Conservation (phyloP, 495 filamentous ascomycete species). For the Cenococcum geophilum region DNA sequence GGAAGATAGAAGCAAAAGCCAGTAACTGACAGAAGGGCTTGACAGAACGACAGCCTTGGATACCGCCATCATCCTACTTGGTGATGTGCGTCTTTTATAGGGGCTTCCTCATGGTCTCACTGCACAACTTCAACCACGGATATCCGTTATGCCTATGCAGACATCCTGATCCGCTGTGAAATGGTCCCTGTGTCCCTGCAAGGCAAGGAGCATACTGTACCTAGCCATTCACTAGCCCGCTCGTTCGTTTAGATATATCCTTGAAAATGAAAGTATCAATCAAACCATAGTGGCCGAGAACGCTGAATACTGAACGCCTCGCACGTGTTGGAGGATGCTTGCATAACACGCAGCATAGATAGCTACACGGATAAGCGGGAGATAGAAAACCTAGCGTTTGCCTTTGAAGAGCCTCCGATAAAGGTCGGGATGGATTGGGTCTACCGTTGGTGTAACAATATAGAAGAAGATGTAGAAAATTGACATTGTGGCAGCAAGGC, state of each 20-base stretch:
- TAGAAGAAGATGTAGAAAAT: not conserved
- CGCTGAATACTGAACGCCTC: not conserved
- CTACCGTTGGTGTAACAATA: not conserved
- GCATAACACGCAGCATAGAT: not conserved
- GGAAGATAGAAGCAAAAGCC: not conserved
- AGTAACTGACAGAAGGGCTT: not conserved
- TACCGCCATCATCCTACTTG: not conserved
- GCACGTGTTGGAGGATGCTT: not conserved
- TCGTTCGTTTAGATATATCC: not conserved
- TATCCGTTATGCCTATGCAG: not conserved
- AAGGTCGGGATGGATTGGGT: not conserved
- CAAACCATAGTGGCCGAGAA: not conserved
- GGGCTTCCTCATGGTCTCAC: not conserved
- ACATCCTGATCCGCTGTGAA: conserved; percentile 1
- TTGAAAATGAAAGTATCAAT: not conserved
- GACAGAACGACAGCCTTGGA: not conserved
- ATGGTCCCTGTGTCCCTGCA: conserved; percentile 5
- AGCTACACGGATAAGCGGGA: not conserved
- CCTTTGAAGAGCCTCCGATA: not conserved
- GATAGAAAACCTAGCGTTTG: not conserved
- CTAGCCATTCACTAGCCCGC: not conserved
- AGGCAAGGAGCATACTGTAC: not conserved
- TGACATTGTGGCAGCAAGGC: not conserved
- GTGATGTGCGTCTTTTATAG: not conserved
- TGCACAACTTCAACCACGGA: not conserved